Evolutionary conservation across 2,329 filamentous ascomycete species (phyloP).

Genomic region (Fusarium citri): DNA sequence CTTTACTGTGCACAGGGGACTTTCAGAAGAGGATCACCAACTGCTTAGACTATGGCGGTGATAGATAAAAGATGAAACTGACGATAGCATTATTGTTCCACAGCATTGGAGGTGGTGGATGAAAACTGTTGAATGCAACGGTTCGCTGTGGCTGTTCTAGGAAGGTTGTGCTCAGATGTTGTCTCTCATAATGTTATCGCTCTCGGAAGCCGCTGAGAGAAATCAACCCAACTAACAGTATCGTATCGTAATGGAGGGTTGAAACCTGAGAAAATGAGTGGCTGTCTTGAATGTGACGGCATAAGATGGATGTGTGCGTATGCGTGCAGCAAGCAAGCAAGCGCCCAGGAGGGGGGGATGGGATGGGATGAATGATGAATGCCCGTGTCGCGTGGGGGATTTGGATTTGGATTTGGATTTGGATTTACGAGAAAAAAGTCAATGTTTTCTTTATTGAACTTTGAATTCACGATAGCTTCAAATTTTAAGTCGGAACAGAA

Average conservation of each 20-base stretch:
- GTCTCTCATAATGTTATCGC: constrained; percentile 26
- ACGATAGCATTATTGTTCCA: constrained; percentile 1
- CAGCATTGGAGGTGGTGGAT: constrained; percentile 8
- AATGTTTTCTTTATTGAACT: constrained; percentile 11
- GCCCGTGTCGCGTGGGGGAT: constrained; percentile 22
- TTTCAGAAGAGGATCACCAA: background rate
- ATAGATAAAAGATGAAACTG: constrained; percentile 23
- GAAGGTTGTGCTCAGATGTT: constrained; percentile 26
- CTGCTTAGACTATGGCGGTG: constrained; percentile 3
- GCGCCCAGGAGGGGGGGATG: background rate
- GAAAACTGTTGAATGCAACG: constrained; percentile 28
- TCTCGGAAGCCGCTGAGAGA: constrained; percentile 24
- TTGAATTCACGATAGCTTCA: constrained; percentile 24
- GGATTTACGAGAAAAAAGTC: background rate
- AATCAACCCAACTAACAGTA: background rate
- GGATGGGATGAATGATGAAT: constrained; percentile 20
- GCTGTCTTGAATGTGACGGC: constrained; percentile 32
- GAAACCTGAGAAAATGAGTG: constrained; percentile 22
- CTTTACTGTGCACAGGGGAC: background rate
- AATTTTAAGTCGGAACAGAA: background rate
- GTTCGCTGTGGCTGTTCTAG: constrained; percentile 25
- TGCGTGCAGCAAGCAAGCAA: constrained; percentile 11
- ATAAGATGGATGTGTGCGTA: constrained; percentile 7
- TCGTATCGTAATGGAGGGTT: constrained; percentile 23
- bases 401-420: constrained; percentile 5